Conservation (phyloP, 139 green algal genomes). For the Penium margaritaceum region DNA sequence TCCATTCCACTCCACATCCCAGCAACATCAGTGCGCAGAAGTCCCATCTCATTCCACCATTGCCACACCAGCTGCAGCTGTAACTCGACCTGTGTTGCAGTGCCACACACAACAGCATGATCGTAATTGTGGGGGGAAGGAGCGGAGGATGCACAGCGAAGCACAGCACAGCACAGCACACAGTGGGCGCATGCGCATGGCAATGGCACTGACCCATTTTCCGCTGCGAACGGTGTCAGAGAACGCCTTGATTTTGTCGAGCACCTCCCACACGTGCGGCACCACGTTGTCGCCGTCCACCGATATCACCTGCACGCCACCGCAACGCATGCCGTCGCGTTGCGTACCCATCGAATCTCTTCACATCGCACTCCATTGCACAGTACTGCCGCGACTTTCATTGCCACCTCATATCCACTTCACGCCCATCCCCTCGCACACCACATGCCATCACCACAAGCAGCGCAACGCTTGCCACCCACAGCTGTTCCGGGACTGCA, state of each 20-base stretch:
- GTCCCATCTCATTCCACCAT: too few species aligned
- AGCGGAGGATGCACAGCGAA: too few species aligned
- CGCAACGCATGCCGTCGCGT: too few species aligned
- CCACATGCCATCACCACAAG: too few species aligned
- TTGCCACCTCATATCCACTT: neutral
- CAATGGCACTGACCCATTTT: constrained; percentile 53
- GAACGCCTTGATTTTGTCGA: constrained; percentile 97
- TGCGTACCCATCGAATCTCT: too few species aligned
- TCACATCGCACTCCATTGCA: neutral
- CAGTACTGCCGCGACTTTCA: neutral
- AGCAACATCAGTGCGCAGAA: too few species aligned
- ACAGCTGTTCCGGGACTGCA: too few species aligned
- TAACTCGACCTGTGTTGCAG: neutral
- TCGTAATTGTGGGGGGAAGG: too few species aligned
- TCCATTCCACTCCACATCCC: too few species aligned
- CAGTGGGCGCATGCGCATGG: neutral
- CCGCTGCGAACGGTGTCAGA: constrained; percentile 77
- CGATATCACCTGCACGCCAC: constrained; percentile 53
- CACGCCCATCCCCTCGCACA: too few species aligned
- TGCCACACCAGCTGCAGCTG: too few species aligned
- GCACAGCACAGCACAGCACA: neutral
- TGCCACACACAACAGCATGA: neutral
- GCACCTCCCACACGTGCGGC: constrained; percentile 87
- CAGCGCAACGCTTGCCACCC: too few species aligned
- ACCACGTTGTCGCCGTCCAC: constrained; percentile 85